These are phyloP conservation scores for Leptosphaerulina australis DNA, from an alignment of 2,329 filamentous ascomycete genomes.

Conservation along the genomic window DNA sequence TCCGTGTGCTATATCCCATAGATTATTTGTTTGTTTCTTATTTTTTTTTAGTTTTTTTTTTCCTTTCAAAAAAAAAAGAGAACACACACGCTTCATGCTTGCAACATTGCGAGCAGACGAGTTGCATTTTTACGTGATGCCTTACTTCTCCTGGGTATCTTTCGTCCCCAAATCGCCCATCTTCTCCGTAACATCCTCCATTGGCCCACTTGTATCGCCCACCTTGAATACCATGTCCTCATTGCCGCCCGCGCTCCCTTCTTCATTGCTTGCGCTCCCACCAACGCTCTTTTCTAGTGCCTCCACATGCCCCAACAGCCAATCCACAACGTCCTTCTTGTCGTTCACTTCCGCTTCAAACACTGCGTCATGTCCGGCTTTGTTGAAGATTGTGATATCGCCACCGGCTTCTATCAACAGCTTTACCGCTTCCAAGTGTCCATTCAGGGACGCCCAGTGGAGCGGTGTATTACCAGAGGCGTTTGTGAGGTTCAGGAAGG, in stretches of 20 bases:
- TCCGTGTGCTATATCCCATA: not conserved
- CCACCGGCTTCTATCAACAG: conserved; percentile 77
- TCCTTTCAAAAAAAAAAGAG: no score
- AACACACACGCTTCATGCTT: no score
- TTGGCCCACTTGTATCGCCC: conserved; percentile 21
- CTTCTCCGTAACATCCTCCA: conserved; percentile 42
- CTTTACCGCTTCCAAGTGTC: conserved; percentile 81
- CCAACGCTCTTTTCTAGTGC: conserved; percentile 49
- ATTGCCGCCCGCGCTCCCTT: conserved; percentile 24
- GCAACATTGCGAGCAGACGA: not conserved
- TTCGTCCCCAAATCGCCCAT: conserved; percentile 41
- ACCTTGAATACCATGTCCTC: conserved; percentile 21
- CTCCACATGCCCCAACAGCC: conserved; percentile 55
- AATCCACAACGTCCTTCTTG: conserved; percentile 56
- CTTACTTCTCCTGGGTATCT: conserved; percentile 17
- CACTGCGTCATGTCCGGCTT: conserved; percentile 73
- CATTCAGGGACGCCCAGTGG: conserved; percentile 92
- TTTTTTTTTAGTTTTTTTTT: not conserved
- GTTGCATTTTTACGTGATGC: not conserved
- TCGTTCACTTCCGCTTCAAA: conserved; percentile 59
- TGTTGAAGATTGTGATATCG: conserved; percentile 77
- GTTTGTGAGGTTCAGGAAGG: conserved; percentile 73
- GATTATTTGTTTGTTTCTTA: not conserved
- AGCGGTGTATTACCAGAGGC: conserved; percentile 85
- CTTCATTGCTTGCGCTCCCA: conserved; percentile 41